Evolutionary conservation across 2,329 filamentous ascomycete genomes (phyloP).

Genomic region (Periconia digitata): DNA sequence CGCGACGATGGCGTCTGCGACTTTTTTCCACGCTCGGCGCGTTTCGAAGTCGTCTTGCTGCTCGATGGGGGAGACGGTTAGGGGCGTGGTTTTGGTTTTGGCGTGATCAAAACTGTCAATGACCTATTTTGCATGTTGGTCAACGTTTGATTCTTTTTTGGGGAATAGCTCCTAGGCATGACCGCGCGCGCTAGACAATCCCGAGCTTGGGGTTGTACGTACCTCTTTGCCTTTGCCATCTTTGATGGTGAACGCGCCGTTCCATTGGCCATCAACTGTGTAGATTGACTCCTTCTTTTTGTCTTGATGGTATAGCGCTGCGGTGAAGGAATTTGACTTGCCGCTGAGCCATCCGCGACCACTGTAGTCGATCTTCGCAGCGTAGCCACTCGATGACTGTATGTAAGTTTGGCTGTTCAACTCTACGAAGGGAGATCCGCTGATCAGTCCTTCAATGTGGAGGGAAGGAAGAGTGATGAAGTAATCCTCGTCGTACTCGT

Average conservation of each 20-base stretch:
- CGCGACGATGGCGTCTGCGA: slow-evolving; percentile 75
- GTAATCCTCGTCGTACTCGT: slow-evolving; percentile 69
- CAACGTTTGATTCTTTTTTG: too few relatives aligned
- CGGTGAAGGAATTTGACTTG: slow-evolving; percentile 90
- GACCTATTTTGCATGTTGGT: slow-evolving; percentile 18
- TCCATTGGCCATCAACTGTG: slow-evolving; percentile 90
- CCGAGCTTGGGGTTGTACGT: not conserved
- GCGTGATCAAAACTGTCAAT: slow-evolving; percentile 52
- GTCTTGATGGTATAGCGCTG: slow-evolving; percentile 68
- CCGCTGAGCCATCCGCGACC: slow-evolving; percentile 94
- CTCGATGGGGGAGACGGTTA: slow-evolving; percentile 71
- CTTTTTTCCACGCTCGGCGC: slow-evolving; percentile 82
- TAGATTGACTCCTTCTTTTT: slow-evolving; percentile 75
- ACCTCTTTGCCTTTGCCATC: slow-evolving; percentile 56
- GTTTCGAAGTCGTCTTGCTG: slow-evolving; percentile 86
- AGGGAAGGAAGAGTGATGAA: slow-evolving; percentile 88
- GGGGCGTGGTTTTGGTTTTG: slow-evolving; percentile 59
- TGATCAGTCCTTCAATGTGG: slow-evolving; percentile 92
- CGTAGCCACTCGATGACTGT: slow-evolving; percentile 80
- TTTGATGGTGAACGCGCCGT: slow-evolving; percentile 76
- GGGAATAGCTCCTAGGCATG: too few relatives aligned
- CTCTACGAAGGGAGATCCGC: slow-evolving; percentile 85
- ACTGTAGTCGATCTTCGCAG: slow-evolving; percentile 87
- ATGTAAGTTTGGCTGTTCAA: slow-evolving; percentile 85
- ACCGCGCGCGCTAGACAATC: too few relatives aligned